These are phyloP conservation scores for Euphorbia corollata DNA, from an alignment of 441 rosid species.

Conservation along the genomic window DNA sequence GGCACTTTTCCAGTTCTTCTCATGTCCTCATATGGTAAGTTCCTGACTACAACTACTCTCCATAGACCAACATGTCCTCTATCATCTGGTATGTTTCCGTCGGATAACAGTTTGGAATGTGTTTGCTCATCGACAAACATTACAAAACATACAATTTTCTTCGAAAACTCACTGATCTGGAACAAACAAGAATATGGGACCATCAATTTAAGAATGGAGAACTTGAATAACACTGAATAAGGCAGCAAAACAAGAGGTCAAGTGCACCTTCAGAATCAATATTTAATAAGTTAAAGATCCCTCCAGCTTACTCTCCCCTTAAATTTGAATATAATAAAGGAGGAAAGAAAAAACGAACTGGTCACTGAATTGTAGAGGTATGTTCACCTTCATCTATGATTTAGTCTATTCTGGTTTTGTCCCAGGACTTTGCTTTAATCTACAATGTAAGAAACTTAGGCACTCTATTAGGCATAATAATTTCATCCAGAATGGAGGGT, in stretches of 20 bases:
- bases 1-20: slow-evolving; percentile 86
- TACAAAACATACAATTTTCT: slow-evolving; percentile 56
- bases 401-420: background rate
- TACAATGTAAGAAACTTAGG: background rate
- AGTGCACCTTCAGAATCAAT: background rate
- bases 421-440: background rate
- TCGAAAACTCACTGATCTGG: slow-evolving; percentile 72
- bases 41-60: slow-evolving; percentile 68
- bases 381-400: background rate
- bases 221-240: background rate
- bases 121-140: slow-evolving; percentile 89
- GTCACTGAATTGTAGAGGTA: background rate
- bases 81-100: slow-evolving; percentile 44
- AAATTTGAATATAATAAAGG: background rate
- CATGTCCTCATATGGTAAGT: slow-evolving; percentile 66
- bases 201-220: slow-evolving; percentile 12
- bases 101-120: slow-evolving; percentile 45
- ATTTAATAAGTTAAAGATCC: background rate
- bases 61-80: slow-evolving; percentile 57
- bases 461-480: background rate
- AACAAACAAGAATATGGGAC: slow-evolving; percentile 22
- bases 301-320: background rate
- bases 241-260: background rate
- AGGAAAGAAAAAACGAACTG: background rate
- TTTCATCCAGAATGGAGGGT: background rate